Percentiles rank a stretch among this genome's conserved stretches.
These are phyloP conservation scores for Penicillium robsamsonii DNA, from an alignment of 495 filamentous ascomycete species.

Conservation along the genomic window DNA sequence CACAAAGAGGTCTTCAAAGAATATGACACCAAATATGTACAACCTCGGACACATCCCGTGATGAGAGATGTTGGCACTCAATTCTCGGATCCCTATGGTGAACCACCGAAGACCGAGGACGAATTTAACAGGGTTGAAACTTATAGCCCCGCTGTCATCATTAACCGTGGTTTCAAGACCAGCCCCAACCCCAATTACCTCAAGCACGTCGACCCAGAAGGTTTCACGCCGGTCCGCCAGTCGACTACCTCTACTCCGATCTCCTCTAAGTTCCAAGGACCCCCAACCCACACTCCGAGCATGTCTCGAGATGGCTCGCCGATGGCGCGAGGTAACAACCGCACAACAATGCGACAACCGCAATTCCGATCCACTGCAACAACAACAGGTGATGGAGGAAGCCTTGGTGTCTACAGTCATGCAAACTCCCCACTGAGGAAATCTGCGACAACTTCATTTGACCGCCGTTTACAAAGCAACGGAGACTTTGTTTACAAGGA, in stretches of 20 bases:
- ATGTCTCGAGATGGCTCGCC: slow-evolving; percentile 54
- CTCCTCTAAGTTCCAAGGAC: slow-evolving; percentile 26
- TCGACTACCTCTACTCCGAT: slow-evolving; percentile 27
- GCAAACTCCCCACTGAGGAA: slow-evolving; percentile 80
- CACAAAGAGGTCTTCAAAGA: slow-evolving; percentile 91
- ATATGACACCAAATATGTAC: slow-evolving; percentile 94
- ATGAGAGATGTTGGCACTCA: slow-evolving; percentile 85
- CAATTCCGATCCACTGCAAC: slow-evolving; percentile 49
- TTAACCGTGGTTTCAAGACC: slow-evolving; percentile 79
- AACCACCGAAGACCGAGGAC: slow-evolving; percentile 43
- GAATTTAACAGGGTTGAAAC: slow-evolving; percentile 58
- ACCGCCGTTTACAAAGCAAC: slow-evolving; percentile 36
- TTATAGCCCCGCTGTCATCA: slow-evolving; percentile 73
- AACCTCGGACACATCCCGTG: slow-evolving; percentile 77
- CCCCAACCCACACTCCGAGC: slow-evolving; percentile 42
- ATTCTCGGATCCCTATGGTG: slow-evolving; percentile 44
- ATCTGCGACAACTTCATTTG: slow-evolving; percentile 46
- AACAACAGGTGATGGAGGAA: slow-evolving; percentile 66
- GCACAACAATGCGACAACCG: slow-evolving; percentile 55
- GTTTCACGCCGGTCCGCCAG: slow-evolving; percentile 35
- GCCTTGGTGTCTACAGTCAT: slow-evolving; percentile 74
- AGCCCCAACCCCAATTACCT: slow-evolving; percentile 87
- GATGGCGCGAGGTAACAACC: slow-evolving; percentile 35
- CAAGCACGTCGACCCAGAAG: slow-evolving; percentile 73
- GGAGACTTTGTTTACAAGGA: slow-evolving; percentile 44